Base-by-base conservation (phyloP, 768 basidiomycete genomes). In the Lentinula detonsa region DNA sequence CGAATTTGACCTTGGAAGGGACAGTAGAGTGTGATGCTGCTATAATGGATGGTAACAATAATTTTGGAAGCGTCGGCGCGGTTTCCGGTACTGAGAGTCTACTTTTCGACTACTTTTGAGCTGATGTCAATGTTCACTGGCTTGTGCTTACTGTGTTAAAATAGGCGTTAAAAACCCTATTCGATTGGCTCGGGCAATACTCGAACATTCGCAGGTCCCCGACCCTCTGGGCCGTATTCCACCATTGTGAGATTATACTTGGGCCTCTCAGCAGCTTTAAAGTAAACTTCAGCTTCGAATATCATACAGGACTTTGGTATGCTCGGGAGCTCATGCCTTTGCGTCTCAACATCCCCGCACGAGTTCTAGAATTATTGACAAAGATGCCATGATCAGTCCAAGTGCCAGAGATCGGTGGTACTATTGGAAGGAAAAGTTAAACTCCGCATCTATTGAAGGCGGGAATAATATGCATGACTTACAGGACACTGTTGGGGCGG, bases 401-500 rank as follows among this genome's bases (percentile, higher is more conserved):
- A 71, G 75, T 28, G 83, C 90, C 0, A 65, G 61, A 21, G 66
- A 69, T 21, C 80, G 83, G 37, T 93, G 88, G 90, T 63, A 67
- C 54, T 76, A 73, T 57, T 93, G 91, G 91, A 83, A 74, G 67
- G 65, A 63, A 13, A 73, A 76, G 11, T 74, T 87, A 21, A 71
- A 74, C 21, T 40, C 42, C 46, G 18, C 39, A 7, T 21, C 28
- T 4, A 54, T 59, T 10, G 63, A 57, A 15, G 33, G 61, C 9
- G 42, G 46, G 11, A 59, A 37, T 46, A 63, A 37, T 60, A 62
- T 71, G 65, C 65, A 67, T 62, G 74, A 73, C 62, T 76, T 85
- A 58, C 88, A 91, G 67, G 91, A 93, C 69, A 93, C 91, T 0
- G 91, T 93, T 5, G 91, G 91, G 15, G 90, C 90, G n/a, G 77